Evolutionary conservation across 345 rosid species (phyloP), one percentile per base, ranked within the genome.

Genomic region (Corymbia maculata): DNA sequence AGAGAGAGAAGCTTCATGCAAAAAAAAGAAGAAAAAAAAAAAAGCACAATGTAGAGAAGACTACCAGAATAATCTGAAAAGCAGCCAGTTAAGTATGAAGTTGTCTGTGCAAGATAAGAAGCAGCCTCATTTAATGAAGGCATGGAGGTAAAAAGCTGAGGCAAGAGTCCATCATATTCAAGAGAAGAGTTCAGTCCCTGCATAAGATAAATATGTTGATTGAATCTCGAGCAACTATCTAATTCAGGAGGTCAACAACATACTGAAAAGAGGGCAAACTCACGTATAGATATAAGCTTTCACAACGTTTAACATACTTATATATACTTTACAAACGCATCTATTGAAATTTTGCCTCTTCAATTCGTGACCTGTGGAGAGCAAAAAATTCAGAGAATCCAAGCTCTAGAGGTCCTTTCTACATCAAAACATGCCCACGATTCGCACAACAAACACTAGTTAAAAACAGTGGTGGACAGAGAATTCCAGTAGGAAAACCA

Each of bases 41-140:
- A 49, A 32, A 16, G 45, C 47, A 86, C 15, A 79, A 44, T 85
- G 36, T 49, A 32, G 55, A 86, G 87, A 75, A 87, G 30, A 89
- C 84, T 86, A 94, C 95, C 94, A 79, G 94, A 92, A 89, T 88
- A 88, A 90, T 94, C 94, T 26, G 96, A 85, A 91, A 94, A 94
- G 90, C 96, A 94, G 51, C 94, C 86, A 17, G 95, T 94, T 42
- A 94, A 53, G 79, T 91, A 91, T 6, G 95, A 93, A 55, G 96
- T 93, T 86, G 96, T 92, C 90, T 94, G 93, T 84, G 91, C 89
- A 88, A 94, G 89, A 85, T 90, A 92, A 80, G 94, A 89, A 66
- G 95, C 92, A 87, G 96, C 96, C 22, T 92, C 96, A 86, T 91
- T 90, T 28, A 94, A 90, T 52, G 89, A 79, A 52, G 94, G 96